Conservation (phyloP, 169 alveolate species). For the Plasmodium gaboni region DNA sequence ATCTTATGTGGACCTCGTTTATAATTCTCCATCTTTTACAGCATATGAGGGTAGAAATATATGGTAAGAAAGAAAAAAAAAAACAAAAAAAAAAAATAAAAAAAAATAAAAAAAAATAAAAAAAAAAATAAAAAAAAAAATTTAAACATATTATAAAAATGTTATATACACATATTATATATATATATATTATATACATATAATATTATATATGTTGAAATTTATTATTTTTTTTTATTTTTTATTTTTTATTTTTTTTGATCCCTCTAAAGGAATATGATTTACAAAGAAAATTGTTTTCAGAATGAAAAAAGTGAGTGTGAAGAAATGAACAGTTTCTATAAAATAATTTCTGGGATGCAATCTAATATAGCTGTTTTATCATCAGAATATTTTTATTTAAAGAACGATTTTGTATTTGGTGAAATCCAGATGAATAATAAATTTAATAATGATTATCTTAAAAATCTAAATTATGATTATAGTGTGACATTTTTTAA, state of each 20-base stretch:
- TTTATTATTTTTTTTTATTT: neutral
- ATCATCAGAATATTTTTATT: slow-evolving; percentile 86
- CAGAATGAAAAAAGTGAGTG: slow-evolving; percentile 77
- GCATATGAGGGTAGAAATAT: slow-evolving; percentile 52
- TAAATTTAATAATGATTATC: slow-evolving; percentile 76
- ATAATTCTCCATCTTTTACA: slow-evolving; percentile 50
- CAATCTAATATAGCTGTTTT: slow-evolving; percentile 90
- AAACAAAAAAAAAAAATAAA: too few species aligned
- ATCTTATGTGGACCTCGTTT: slow-evolving; percentile 50
- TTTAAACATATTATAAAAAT: neutral
- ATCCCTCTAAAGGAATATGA: slow-evolving; percentile 21
- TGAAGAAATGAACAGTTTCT: slow-evolving; percentile 83
- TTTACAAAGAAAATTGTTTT: slow-evolving; percentile 62
- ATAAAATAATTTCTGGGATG: slow-evolving; percentile 89
- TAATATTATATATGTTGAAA: neutral
- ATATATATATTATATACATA: neutral
- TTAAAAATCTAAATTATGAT: slow-evolving; percentile 78
- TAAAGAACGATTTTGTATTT: slow-evolving; percentile 71
- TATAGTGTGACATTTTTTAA: slow-evolving; percentile 84
- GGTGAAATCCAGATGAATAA: slow-evolving; percentile 25
- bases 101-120: too few species aligned
- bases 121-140: too few species aligned
- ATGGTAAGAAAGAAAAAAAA: neutral
- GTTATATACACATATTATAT: neutral
- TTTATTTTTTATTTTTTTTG: neutral